Evolutionary conservation across 2,329 filamentous ascomycete genomes (phyloP).

Genomic region (Trichoderma harzianum): DNA sequence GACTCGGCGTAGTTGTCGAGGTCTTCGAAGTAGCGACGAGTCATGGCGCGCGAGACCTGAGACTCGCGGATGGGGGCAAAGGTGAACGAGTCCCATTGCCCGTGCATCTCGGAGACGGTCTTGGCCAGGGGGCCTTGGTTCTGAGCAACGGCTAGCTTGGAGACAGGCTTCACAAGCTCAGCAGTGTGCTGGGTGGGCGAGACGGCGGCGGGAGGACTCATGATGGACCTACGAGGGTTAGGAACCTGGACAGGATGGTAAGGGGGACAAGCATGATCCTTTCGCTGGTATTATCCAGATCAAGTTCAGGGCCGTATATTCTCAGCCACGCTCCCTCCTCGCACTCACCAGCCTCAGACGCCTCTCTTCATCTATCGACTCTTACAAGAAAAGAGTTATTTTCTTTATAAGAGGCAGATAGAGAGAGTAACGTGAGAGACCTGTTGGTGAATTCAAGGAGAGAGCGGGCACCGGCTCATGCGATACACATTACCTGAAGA

Average conservation of each 20-base stretch:
- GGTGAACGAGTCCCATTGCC: conserved; percentile 76
- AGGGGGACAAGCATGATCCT: conserved; percentile 81
- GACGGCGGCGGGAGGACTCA: conserved; percentile 76
- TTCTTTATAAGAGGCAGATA: background rate
- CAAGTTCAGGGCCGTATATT: conserved; percentile 93
- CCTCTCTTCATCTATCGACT: background rate
- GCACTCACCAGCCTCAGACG: background rate
- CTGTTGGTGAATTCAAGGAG: background rate
- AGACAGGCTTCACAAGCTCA: conserved; percentile 42
- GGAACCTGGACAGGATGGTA: conserved; percentile 26
- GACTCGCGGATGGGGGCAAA: conserved; percentile 88
- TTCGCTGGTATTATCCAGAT: conserved; percentile 99
- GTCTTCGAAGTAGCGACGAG: conserved; percentile 86
- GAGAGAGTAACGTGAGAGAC: background rate
- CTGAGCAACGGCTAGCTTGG: conserved; percentile 38
- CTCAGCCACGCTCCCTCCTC: conserved; percentile 52
- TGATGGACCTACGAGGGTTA: conserved; percentile 45
- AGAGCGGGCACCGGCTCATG: conserved; percentile 60
- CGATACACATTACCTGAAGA: conserved; percentile 47
- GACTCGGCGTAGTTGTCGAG: conserved; percentile 86
- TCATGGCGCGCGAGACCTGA: conserved; percentile 92
- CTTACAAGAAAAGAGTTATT: background rate
- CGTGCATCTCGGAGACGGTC: conserved; percentile 62
- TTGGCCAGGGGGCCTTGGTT: conserved; percentile 35
- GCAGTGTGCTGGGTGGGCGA: conserved; percentile 53